Evolutionary conservation across 805 yeast genomes (phyloP), one percentile per base, ranked within the genome.

Genomic region (Ogataea trehalophila): DNA sequence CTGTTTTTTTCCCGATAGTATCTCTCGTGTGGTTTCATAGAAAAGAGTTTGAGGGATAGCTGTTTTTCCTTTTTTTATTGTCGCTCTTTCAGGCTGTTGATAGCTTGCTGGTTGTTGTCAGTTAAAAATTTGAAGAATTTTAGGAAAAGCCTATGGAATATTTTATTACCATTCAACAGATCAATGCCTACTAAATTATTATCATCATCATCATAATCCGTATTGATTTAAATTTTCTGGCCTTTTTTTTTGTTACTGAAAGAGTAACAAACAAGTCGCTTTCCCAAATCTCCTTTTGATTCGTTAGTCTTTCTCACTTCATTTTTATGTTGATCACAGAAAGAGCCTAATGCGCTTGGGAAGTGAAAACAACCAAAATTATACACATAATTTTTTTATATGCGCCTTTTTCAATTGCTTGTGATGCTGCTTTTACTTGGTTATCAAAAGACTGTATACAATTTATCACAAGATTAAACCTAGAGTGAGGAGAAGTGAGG

Each of bases 11-110:
- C 33, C 49, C 6, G 46, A 22, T 3, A 51, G 33, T 18, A 29
- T 40, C 1, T 20, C 33, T 13, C 45, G 33, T 6, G 59, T 46
- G 13, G 46, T 46, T 39, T 59, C 62, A 16, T 49, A 36, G 17
- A 47, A 45, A 1, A 47, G 29, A 8, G 57, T 54, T 33, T 51
- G 52, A 58, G 56, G 52, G 35, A 60, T 56, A 29, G 55, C 46
- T 0, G 62, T 53, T 40, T 58, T 57, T 8, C 64, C 65, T 2
- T 39, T 34, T 9, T 46, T 46, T 9, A 48, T 44, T 3, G 50
- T 45, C 6, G 38, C 16, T 36, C 65, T 48, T 33, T 55, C 56
- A 4, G 56, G 58, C 34, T 59, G 61, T 17, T 48, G 47, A 33
- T 52, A 44, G 0, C 26, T 7, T 16, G 46, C 17, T 46, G n/a